These are phyloP conservation scores for Moniliophthora roreri DNA, from an alignment of 1,284 basidiomycete genomes.

Conservation along the genomic window DNA sequence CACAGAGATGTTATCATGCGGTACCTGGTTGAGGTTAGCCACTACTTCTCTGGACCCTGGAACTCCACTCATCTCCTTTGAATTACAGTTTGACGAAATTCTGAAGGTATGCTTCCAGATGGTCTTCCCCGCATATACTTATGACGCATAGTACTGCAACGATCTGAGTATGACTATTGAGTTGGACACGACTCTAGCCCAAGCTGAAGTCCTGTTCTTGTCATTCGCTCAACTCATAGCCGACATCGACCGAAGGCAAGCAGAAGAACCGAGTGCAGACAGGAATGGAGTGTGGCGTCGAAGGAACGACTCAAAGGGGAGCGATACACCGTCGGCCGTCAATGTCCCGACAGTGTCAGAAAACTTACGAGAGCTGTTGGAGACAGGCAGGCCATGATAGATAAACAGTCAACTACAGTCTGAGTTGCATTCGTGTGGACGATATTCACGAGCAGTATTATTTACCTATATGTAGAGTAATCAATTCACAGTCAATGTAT, in stretches of 20 bases:
- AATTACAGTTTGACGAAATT: slow-evolving; percentile 76
- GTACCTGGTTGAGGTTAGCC: slow-evolving; percentile 84
- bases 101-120: slow-evolving; percentile 60
- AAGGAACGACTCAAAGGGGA: slow-evolving; percentile 16
- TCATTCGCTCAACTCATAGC: slow-evolving; percentile 84
- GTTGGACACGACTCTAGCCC: slow-evolving; percentile 86
- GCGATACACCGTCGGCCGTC: slow-evolving; percentile 17
- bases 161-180: slow-evolving; percentile 94
- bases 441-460: too few species aligned
- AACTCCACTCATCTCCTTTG: slow-evolving; percentile 3
- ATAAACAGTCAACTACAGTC: slow-evolving; percentile 7
- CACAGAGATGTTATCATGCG: slow-evolving; percentile 93
- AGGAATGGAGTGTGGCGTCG: slow-evolving; percentile 28
- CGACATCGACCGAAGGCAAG: slow-evolving; percentile 80
- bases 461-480: neutral
- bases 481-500: neutral
- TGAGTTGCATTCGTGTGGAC: neutral
- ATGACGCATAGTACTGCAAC: slow-evolving; percentile 72
- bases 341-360: slow-evolving; percentile 49
- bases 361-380: slow-evolving; percentile 54
- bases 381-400: slow-evolving; percentile 35
- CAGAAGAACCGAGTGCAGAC: slow-evolving; percentile 39
- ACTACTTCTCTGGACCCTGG: neutral
- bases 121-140: slow-evolving; percentile 10
- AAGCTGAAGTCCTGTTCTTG: slow-evolving; percentile 91